Conservation (phyloP, 2,329 filamentous ascomycete genomes). For the Colletotrichum scovillei region DNA sequence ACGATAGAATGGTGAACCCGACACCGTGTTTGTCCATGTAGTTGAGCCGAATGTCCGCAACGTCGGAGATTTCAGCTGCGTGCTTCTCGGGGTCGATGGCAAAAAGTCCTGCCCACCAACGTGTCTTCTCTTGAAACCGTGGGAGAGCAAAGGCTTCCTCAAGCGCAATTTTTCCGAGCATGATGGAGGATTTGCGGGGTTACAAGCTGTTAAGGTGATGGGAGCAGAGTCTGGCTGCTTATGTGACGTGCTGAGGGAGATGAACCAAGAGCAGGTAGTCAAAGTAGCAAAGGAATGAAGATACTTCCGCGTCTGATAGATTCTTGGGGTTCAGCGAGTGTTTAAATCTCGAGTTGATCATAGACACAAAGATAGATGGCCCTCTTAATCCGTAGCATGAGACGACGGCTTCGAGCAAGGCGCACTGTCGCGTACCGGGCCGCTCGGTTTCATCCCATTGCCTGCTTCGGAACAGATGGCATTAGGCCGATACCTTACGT, state of each 20-base stretch:
- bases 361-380: neutral
- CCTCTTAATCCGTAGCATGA: neutral
- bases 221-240: neutral
- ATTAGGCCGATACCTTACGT: no score
- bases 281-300: no score
- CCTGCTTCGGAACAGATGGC: neutral
- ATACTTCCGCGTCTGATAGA: no score
- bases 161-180: conserved; percentile 70
- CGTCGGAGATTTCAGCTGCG: conserved; percentile 56
- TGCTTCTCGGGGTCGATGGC: conserved; percentile 5
- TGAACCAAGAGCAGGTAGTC: no score
- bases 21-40: conserved; percentile 56
- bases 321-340: neutral
- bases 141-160: conserved; percentile 71
- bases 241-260: no score
- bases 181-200: conserved; percentile 39
- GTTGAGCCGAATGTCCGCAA: conserved; percentile 42
- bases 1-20: conserved; percentile 59
- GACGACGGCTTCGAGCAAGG: neutral
- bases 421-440: neutral
- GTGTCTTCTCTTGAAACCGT: conserved; percentile 35
- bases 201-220: neutral
- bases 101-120: conserved; percentile 42
- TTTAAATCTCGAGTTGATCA: neutral
- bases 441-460: neutral